phyloP scores from a whole-genome alignment of 2,329 filamentous ascomycete genomes.

The Colletotrichum scovillei region DNA sequence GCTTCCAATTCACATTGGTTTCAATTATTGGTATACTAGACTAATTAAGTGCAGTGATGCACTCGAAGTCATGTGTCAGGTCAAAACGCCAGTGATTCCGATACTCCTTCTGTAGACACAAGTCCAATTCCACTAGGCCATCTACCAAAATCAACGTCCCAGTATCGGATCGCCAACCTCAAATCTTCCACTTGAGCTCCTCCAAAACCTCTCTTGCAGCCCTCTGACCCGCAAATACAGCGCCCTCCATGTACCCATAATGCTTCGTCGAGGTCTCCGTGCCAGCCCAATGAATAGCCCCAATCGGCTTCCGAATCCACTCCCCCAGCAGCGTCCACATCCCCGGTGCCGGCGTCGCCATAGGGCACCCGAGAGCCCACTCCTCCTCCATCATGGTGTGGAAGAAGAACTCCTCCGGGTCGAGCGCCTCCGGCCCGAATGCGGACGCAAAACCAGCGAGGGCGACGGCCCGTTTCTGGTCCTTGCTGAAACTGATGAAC shows the following conservation, averaged over 20 bases:
- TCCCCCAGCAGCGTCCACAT: conserved; percentile 35
- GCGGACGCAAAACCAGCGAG: conserved; percentile 33
- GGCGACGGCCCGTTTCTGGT: conserved; percentile 29
- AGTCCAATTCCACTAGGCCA: neutral
- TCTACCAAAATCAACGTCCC: neutral
- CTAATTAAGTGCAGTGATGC: neutral
- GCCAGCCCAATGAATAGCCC: conserved; percentile 29
- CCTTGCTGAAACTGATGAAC: conserved; percentile 24
- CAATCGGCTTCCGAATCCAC: conserved; percentile 34
- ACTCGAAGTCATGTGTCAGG: neutral
- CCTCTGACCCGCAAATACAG: conserved; percentile 29
- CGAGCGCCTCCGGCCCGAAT: conserved; percentile 34
- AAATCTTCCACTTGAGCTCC: conserved; percentile 29
- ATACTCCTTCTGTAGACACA: neutral
- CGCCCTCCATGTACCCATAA: conserved; percentile 32
- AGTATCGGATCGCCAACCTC: neutral
- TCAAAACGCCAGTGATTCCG: neutral
- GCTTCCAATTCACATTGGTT: neutral
- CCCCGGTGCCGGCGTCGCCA: conserved; percentile 30
- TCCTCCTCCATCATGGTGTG: conserved; percentile 35
- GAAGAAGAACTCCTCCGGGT: conserved; percentile 33
- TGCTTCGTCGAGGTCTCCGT: conserved; percentile 33
- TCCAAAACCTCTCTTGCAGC: conserved; percentile 30
- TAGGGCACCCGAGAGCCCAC: conserved; percentile 27
- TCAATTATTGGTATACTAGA: neutral